Percentiles rank a stretch among this genome's conserved stretches.
phyloP scores from a whole-genome alignment of 2,329 filamentous ascomycete species.

The Pseudogymnoascus sp. region DNA sequence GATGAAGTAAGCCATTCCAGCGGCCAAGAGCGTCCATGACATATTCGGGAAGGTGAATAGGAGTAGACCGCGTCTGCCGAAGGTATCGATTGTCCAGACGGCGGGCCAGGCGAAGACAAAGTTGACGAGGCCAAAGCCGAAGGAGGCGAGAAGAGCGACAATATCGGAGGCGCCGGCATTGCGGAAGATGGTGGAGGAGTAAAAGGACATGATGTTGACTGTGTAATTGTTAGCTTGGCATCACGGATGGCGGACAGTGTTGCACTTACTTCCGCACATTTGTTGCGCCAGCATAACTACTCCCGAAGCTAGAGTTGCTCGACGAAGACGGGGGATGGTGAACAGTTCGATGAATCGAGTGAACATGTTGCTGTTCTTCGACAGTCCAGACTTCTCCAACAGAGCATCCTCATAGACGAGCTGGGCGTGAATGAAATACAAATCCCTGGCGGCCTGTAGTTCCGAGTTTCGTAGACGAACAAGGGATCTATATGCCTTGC shows the following conservation, averaged over 20 bases:
- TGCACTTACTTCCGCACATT: conserved; percentile 24
- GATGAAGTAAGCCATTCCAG: conserved; percentile 53
- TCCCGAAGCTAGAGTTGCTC: conserved; percentile 69
- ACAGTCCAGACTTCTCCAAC: conserved; percentile 32
- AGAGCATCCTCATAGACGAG: conserved; percentile 33
- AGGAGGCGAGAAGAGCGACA: conserved; percentile 54
- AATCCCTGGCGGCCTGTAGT: conserved; percentile 53
- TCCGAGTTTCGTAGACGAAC: conserved; percentile 47
- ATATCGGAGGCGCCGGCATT: conserved; percentile 50
- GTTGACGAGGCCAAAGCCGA: conserved; percentile 60
- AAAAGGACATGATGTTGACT: conserved; percentile 68
- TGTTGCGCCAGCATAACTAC: conserved; percentile 60
- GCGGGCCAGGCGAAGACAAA: conserved; percentile 60
- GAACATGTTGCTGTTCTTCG: conserved; percentile 48
- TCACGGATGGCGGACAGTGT: background rate
- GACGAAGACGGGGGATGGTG: conserved; percentile 60
- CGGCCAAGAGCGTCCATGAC: conserved; percentile 59
- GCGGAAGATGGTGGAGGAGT: conserved; percentile 57
- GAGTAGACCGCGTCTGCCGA: conserved; percentile 54
- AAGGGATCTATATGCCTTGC: conserved; percentile 52
- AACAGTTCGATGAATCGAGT: conserved; percentile 60
- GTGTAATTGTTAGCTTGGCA: conserved; percentile 17
- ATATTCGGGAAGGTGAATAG: conserved; percentile 63
- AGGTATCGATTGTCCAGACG: conserved; percentile 63
- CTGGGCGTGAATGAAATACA: conserved; percentile 59